Evolutionary conservation across 331 rosid genomes (phyloP), one percentile per base, ranked within the genome.

Genomic region (Telfairia occidentalis): DNA sequence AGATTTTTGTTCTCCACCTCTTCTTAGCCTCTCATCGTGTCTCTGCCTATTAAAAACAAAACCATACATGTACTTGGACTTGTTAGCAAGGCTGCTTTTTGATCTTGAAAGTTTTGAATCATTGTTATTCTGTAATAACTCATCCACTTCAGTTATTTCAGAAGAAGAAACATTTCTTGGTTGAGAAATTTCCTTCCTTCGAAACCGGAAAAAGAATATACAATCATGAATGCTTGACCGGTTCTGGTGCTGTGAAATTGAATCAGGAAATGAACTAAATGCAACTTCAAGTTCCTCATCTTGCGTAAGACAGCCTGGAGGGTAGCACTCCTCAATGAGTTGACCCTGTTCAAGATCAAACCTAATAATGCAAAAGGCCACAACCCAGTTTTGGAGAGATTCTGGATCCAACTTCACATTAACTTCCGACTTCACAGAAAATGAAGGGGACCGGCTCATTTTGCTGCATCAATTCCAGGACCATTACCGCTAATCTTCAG

Each of bases 1-100:
- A 48, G 98, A 92, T 76, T 92, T 92, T 83, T 93, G 98, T 79
- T 93, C 97, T 40, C 98, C 98, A n/a, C 98, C 98, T 13, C 98
- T 88, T 81, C 87, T 90, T 34, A 93, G 78, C 82, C 98, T 89
- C 88, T 93, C 97, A 60, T 93, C 98, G 21, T 93, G 98, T 84
- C 98, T 87, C 87, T 90, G 96, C 78, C 98, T 84, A 75, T 93
- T 93, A 77, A 93, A 90, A 53, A 90, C 98, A 81, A 85, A 93
- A 45, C 98, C 98, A 84, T 90, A 93, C 86, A 93, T 80, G 83
- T 85, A 90, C 59, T 84, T 85, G 2, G 86, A 89, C 83, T 70
- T 81, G 65, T 42, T 46, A 34, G 35, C 75, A 40, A 76, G 69
- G 76, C 76, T 67, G 40, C 65, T 78, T 57, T 79, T 82, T 43